A percentile compares a stretch with the other conserved stretches of the same genome.
phyloP scores from a whole-genome alignment of 805 yeast genomes.

The Millerozyma miso region DNA sequence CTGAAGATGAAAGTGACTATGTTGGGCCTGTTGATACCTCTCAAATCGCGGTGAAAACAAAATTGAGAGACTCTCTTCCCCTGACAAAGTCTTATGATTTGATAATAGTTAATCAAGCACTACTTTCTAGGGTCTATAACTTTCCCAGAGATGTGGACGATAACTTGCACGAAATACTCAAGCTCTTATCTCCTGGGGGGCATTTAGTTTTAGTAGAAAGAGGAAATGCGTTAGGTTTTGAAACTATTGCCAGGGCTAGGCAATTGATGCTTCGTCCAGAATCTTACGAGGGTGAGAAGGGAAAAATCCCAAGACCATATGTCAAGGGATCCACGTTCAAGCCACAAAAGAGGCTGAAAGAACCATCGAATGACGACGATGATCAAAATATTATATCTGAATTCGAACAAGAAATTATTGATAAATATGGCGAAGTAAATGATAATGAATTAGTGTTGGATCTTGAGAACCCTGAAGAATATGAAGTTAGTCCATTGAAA shows the following conservation, averaged over 20 bases:
- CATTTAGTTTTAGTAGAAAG: constrained; percentile 76
- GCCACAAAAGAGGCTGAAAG: constrained; percentile 27
- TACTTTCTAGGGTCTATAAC: constrained; percentile 53
- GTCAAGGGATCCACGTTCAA: constrained; percentile 45
- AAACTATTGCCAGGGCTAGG: constrained; percentile 82
- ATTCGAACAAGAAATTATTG: constrained; percentile 29
- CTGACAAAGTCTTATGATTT: constrained; percentile 62
- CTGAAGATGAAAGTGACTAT: constrained; percentile 15
- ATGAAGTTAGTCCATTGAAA: constrained; percentile 22
- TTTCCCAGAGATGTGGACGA: constrained; percentile 75
- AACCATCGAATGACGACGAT: constrained; percentile 22
- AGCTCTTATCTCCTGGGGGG: constrained; percentile 72
- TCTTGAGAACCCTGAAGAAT: constrained; percentile 34
- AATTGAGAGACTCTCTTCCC: constrained; percentile 52
- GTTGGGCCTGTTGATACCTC: constrained; percentile 53
- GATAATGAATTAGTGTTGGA: constrained; percentile 47
- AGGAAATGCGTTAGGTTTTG: constrained; percentile 89
- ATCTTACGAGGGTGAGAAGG: constrained; percentile 47
- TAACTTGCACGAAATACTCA: constrained; percentile 54
- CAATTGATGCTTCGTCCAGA: constrained; percentile 89
- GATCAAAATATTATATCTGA: constrained; percentile 28
- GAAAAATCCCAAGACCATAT: constrained; percentile 70
- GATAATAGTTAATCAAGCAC: constrained; percentile 77
- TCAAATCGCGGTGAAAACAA: constrained; percentile 50
- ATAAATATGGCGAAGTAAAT: constrained; percentile 38